phyloP scores from a whole-genome alignment of 305 asterid species.

The Fraxinus velutina region DNA sequence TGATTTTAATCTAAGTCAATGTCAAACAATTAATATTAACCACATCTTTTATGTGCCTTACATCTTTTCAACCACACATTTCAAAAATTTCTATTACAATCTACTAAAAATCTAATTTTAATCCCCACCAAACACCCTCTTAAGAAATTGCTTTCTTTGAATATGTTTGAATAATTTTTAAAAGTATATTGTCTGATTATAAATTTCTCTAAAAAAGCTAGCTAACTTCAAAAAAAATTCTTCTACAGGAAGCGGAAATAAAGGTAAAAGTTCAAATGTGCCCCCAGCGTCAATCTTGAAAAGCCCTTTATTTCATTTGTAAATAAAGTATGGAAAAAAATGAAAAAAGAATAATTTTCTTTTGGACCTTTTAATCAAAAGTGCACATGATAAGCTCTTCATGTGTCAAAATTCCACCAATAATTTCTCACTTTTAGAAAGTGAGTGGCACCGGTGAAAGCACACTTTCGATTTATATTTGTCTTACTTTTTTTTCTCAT shows the following conservation, averaged over 20 bases:
- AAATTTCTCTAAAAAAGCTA: too few species aligned
- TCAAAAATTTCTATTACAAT: too few species aligned
- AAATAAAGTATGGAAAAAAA: neutral
- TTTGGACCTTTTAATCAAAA: neutral
- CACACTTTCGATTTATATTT: slow-evolving; percentile 27
- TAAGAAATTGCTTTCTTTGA: neutral
- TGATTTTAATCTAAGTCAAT: too few species aligned
- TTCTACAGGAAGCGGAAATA: neutral
- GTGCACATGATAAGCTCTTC: slow-evolving; percentile 10
- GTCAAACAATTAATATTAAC: too few species aligned
- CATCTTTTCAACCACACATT: too few species aligned
- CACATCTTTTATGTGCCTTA: too few species aligned
- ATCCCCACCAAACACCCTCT: too few species aligned
- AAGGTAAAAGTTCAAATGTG: neutral
- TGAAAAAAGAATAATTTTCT: neutral
- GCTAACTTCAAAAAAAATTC: neutral
- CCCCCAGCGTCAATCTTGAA: neutral
- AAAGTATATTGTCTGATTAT: too few species aligned
- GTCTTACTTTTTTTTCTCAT: slow-evolving; percentile 19
- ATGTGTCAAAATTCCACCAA: slow-evolving; percentile 17
- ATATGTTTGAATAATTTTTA: neutral
- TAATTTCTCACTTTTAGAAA: slow-evolving; percentile 27
- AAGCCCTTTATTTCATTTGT: neutral
- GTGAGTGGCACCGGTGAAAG: slow-evolving; percentile 28
- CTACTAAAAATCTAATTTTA: too few species aligned